phyloP scores from a whole-genome alignment of 768 basidiomycete species.

The Tephrocybe rancida region DNA sequence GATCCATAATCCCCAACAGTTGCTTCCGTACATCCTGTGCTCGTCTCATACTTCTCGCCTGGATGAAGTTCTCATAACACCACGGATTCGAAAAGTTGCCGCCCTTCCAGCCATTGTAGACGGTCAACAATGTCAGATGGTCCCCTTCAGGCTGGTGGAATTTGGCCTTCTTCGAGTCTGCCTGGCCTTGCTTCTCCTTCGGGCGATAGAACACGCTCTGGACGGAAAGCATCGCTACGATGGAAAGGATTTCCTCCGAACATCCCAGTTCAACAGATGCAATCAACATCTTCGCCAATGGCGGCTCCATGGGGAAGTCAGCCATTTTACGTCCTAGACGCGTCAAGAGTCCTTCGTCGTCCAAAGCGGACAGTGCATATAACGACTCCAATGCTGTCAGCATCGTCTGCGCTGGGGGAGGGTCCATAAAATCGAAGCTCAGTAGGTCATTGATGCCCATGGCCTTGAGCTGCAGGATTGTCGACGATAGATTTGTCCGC shows the following conservation, averaged over 20 bases:
- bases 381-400: conserved; percentile 93
- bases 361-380: conserved; percentile 93
- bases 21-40: conserved; percentile 99
- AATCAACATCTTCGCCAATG: conserved; percentile 96
- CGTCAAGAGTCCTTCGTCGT: conserved; percentile 95
- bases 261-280: conserved; percentile 97
- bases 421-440: conserved; percentile 99
- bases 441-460: conserved; percentile 99
- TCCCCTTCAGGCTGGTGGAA: conserved; percentile 99
- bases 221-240: conserved; percentile 97
- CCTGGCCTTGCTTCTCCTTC: conserved; percentile 99
- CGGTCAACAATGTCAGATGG: conserved; percentile 87
- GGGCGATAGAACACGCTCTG: conserved; percentile 97
- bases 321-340: conserved; percentile 98
- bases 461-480: conserved; percentile 94
- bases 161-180: conserved; percentile 99
- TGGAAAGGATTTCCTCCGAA: conserved; percentile 96
- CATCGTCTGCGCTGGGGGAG: conserved; percentile 96
- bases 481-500: conserved; percentile 88
- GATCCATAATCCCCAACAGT: conserved; percentile 97
- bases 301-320: conserved; percentile 98
- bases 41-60: conserved; percentile 94
- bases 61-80: conserved; percentile 99
- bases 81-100: conserved; percentile 97
- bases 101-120: conserved; percentile 98